Base-by-base conservation (phyloP, 2,329 filamentous ascomycete species). In the Phyllosticta paracitricarpa region DNA sequence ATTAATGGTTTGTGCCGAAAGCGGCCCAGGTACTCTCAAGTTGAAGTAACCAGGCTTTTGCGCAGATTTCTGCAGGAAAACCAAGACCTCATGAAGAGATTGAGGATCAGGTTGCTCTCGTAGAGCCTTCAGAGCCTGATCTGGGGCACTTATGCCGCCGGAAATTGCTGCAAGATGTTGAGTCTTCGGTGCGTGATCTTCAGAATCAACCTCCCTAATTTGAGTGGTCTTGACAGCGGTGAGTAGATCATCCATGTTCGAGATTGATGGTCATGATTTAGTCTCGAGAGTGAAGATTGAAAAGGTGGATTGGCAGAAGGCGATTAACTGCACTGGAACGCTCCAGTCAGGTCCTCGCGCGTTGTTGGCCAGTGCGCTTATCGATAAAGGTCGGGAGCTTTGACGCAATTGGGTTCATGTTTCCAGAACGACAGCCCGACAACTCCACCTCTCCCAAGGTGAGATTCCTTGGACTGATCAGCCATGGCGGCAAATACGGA, bases 1-100 rank as follows among this genome's bases (percentile, higher is more conserved):
- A 69, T 91, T 86, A 58, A 93, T 79, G 33, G 97, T 83, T 67
- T 91, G 89, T 22, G 90, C 85, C 61, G 85, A 83, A 63, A 84
- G 76, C 1, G 92, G 86, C 33, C 82, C 82, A 3, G 90, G 86
- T 2, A 78, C 72, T 54, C 79, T 77, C 57, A 93, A 80, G 66
- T 82, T 81, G 68, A 88, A 84, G 24, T 64, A 62, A 54, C 70
- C 56, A 14, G 66, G 52, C 55, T 57, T 63, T 24, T 72, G 67
- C 3, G 55, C 52, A n/a, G 68, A 63, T 2, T 57, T 54, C 6
- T 59, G 57, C n/a, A 90, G 74, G 65, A 81, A 86, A 12, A 71
- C 71, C 51, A 91, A 72, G 4, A 80, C 76, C 0, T 75, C 73
- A 6, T 79, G 72, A 1, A 91, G 74, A 2, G 77, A 76, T 9